Evolutionary conservation across 139 green algal species (phyloP).

Genomic region (Monoraphidium neglectum): DNA sequence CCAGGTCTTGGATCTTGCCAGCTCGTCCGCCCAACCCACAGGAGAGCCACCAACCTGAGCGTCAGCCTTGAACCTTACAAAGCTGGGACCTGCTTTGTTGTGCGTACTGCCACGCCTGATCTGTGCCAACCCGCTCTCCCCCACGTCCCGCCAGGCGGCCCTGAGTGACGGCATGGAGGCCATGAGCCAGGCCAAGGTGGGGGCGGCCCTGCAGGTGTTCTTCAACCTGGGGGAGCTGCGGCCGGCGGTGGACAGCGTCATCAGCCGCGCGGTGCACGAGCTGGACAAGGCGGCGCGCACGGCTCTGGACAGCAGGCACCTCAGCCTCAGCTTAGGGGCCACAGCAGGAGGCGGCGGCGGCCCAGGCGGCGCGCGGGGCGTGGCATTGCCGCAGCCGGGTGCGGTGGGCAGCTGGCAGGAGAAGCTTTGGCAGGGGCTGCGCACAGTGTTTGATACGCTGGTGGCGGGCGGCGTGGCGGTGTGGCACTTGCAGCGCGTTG

Average conservation of each 20-base stretch:
- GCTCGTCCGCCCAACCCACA: too few relatives aligned
- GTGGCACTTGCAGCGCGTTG: conserved; percentile 93
- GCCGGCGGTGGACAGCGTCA: conserved; percentile 46
- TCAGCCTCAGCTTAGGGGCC: conserved; percentile 27
- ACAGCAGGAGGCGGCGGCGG: conserved; percentile 1
- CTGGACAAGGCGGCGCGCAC: conserved; percentile 51
- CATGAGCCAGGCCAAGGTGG: conserved; percentile 87
- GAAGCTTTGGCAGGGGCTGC: conserved; percentile 63
- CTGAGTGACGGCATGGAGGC: conserved; percentile 77
- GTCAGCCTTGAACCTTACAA: too few relatives aligned
- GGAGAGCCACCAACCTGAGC: too few relatives aligned
- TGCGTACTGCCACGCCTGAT: too few relatives aligned
- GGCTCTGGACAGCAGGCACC: conserved; percentile 69
- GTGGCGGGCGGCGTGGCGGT: conserved; percentile 50
- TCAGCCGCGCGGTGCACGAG: conserved; percentile 36
- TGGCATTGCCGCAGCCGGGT: conserved; percentile 19
- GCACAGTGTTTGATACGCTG: conserved; percentile 63
- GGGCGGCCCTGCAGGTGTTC: conserved; percentile 87
- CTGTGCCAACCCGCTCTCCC: too few relatives aligned
- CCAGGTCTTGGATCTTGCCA: too few relatives aligned
- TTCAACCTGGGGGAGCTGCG: conserved; percentile 87
- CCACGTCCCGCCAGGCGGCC: conserved; percentile 41
- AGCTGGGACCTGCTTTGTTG: too few relatives aligned
- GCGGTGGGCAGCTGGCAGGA: conserved; percentile 39
- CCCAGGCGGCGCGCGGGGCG: conserved; percentile 13